Evolutionary conservation across 1,139 yeast genomes (phyloP).

Genomic region (Saccharomycopsis hybrid): DNA sequence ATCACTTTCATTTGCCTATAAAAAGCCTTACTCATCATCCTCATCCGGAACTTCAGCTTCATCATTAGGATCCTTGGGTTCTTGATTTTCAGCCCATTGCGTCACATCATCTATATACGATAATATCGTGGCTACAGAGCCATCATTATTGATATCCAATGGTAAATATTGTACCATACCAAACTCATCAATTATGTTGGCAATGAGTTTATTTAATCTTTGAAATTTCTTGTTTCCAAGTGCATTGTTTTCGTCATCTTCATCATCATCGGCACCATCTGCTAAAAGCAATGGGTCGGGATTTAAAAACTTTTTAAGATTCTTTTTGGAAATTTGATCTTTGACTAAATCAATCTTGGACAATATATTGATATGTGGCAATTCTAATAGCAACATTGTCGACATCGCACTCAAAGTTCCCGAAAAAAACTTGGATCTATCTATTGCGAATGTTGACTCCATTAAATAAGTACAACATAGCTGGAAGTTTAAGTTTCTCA

Average conservation of each 20-base stretch:
- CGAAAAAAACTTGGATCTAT: slow-evolving; percentile 83
- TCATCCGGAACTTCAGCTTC: slow-evolving; percentile 30
- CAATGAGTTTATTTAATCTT: slow-evolving; percentile 72
- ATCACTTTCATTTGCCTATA: no score
- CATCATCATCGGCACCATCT: slow-evolving; percentile 37
- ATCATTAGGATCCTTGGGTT: slow-evolving; percentile 92
- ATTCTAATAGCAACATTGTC: slow-evolving; percentile 90
- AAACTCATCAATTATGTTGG: slow-evolving; percentile 87
- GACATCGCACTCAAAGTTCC: slow-evolving; percentile 98
- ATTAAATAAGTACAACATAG: slow-evolving; percentile 87
- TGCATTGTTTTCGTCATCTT: slow-evolving; percentile 26
- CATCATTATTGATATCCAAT: slow-evolving; percentile 74
- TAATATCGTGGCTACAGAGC: slow-evolving; percentile 72
- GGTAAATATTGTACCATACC: slow-evolving; percentile 98
- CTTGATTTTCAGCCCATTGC: slow-evolving; percentile 96
- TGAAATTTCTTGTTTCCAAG: slow-evolving; percentile 64
- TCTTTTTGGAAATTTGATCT: slow-evolving; percentile 65
- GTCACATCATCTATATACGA: slow-evolving; percentile 95
- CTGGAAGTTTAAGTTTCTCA: slow-evolving; percentile 70
- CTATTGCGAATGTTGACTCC: slow-evolving; percentile 92
- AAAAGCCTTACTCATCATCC: slow-evolving; percentile 6
- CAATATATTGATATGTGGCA: slow-evolving; percentile 87
- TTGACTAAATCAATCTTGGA: slow-evolving; percentile 83
- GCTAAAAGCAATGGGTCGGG: slow-evolving; percentile 83
- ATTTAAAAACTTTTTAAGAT: slow-evolving; percentile 74